Evolutionary conservation across 345 rosid species (phyloP).

Genomic region (Lagerstroemia speciosa): DNA sequence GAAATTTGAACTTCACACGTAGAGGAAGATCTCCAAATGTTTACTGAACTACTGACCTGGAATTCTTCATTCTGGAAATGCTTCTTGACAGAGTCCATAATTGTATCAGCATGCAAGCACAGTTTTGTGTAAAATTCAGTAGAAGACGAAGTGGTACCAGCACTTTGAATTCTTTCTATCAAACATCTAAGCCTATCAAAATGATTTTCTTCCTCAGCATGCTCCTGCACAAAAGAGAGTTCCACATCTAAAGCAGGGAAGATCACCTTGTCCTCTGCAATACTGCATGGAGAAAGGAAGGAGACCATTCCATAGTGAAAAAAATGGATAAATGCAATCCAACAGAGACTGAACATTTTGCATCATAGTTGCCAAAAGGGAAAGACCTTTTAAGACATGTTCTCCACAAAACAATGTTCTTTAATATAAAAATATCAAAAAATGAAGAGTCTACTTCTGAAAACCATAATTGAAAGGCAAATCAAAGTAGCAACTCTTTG

Average conservation of each 20-base stretch:
- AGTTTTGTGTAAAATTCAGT: slow-evolving; percentile 63
- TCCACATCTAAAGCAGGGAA: slow-evolving; percentile 82
- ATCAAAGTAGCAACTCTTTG: background rate
- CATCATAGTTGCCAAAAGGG: background rate
- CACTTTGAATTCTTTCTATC: slow-evolving; percentile 66
- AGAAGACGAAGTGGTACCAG: slow-evolving; percentile 57
- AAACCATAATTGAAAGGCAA: background rate
- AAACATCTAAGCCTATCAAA: slow-evolving; percentile 62
- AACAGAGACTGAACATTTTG: background rate
- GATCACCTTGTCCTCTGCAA: slow-evolving; percentile 83
- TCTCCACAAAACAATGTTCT: background rate
- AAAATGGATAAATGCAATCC: background rate
- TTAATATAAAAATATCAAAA: background rate
- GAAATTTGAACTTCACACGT: background rate
- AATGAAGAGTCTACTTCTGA: background rate
- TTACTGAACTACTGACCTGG: slow-evolving; percentile 43
- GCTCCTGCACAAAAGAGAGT: slow-evolving; percentile 64
- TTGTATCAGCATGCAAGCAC: slow-evolving; percentile 78
- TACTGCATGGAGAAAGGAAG: slow-evolving; percentile 30
- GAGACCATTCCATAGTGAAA: background rate
- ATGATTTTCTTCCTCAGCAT: slow-evolving; percentile 74
- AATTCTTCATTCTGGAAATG: slow-evolving; percentile 78
- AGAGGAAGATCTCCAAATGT: background rate
- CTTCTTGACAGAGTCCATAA: slow-evolving; percentile 58
- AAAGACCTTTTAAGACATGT: background rate